These are phyloP conservation scores for Lasiosphaeris hirsuta DNA, from an alignment of 495 filamentous ascomycete species.

Conservation along the genomic window DNA sequence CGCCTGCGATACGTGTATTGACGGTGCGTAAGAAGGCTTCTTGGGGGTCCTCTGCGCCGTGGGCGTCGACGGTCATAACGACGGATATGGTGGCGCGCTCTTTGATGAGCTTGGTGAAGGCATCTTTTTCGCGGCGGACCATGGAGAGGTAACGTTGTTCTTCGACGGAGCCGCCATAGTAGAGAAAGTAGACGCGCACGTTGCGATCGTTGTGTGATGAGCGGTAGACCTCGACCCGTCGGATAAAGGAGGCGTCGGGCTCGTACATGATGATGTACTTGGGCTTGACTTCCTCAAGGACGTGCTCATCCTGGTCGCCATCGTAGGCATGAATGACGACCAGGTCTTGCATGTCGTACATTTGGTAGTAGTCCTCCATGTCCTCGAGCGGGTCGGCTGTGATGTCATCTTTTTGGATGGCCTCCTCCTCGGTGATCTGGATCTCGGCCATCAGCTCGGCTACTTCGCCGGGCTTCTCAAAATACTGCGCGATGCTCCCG, in stretches of 20 bases:
- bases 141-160: constrained; percentile 91
- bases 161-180: constrained; percentile 91
- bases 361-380: constrained; percentile 87
- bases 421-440: constrained; percentile 74
- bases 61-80: constrained; percentile 68
- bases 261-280: constrained; percentile 99
- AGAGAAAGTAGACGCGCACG: constrained; percentile 92
- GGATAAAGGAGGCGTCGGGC: constrained; percentile 91
- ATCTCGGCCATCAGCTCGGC: constrained; percentile 62
- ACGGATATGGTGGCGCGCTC: constrained; percentile 92
- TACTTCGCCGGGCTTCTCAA: constrained; percentile 48
- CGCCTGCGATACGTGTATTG: constrained; percentile 94
- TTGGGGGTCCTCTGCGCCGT: constrained; percentile 74
- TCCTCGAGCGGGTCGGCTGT: constrained; percentile 77
- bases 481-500: constrained; percentile 48
- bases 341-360: constrained; percentile 88
- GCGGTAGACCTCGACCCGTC: constrained; percentile 91
- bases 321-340: constrained; percentile 86
- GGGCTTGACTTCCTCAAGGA: constrained; percentile 88
- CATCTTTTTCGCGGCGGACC: constrained; percentile 89
- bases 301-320: constrained; percentile 92
- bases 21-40: constrained; percentile 91
- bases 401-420: constrained; percentile 72
- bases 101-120: constrained; percentile 88
- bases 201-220: constrained; percentile 87